Evolutionary conservation across 306 rosid genomes (phyloP), one percentile per base, ranked within the genome.

Genomic region (Pyrus bretschneideri): DNA sequence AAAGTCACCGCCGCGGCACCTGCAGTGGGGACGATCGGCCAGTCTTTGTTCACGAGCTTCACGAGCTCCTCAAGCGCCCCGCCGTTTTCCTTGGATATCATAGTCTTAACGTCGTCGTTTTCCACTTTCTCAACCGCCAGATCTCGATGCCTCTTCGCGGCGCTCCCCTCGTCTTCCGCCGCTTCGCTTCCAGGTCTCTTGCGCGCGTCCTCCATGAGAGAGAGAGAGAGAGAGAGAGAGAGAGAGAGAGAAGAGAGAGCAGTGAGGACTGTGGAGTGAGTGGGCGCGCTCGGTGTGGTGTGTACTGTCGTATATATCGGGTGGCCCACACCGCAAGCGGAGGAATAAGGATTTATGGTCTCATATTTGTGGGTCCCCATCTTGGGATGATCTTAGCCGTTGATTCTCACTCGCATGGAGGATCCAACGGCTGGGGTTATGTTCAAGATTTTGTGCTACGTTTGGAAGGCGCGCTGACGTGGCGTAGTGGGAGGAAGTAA

Each of bases 1-100:
- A 91, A 91, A 80, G 77, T 85, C 38, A 86, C 88, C 44, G 42
- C 66, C 3, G 44, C 49, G 5, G 69, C 44, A 22, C 73, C n/a
- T 11, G 6, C 11, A 3, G 19, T 4, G 9, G 33, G 38, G 11
- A 29, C 19, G 58, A 25, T 71, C 35, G 59, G 35, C 73, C 73
- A 51, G 62, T 57, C 40, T 18, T 6, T 59, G 62, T 22, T 76
- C 54, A 79, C 57, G 58, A 72, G 73, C 59, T 79, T 70, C 74
- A 49, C 12, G 11, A 72, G 25, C 74, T 63, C 64, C 11, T 23
- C 29, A 15, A 55, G 42, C 67, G 29, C 19, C 69, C 25, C 40
- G 30, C 55, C 52, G 23, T 70, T 71, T 9, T 29, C 70, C 13
- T 35, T 23, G 25, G 19, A 52, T 8, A 46, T 71, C 71, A 57